Conservation (phyloP, 2,329 filamentous ascomycete genomes). For the Aspergillus bombycis region DNA sequence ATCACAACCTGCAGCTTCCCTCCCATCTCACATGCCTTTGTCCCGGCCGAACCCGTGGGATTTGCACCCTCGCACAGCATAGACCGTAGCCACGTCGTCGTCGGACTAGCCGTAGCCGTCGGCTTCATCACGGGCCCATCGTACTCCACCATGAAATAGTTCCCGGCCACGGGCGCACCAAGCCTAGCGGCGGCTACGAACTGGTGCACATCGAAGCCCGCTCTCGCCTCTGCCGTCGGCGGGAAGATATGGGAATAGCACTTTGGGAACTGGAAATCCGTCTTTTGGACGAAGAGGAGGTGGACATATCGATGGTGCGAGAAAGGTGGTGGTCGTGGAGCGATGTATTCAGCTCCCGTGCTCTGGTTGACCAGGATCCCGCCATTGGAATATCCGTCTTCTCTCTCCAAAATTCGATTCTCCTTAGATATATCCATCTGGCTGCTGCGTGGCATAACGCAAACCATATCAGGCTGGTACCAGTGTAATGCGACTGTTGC, state of each 20-base stretch:
- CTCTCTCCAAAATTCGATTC: background rate
- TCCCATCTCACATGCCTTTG: slow-evolving; percentile 15
- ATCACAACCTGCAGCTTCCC: slow-evolving; percentile 9
- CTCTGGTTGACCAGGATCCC: slow-evolving; percentile 4
- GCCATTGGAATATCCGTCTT: background rate
- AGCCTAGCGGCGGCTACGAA: slow-evolving; percentile 40
- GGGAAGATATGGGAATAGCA: slow-evolving; percentile 39
- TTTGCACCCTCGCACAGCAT: slow-evolving; percentile 16
- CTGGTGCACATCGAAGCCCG: slow-evolving; percentile 37
- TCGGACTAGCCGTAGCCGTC: slow-evolving; percentile 13
- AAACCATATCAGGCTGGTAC: slow-evolving; percentile 28
- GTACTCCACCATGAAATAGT: slow-evolving; percentile 44
- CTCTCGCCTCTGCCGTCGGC: slow-evolving; percentile 23
- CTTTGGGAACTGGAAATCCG: slow-evolving; percentile 30
- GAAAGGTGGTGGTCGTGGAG: slow-evolving; percentile 31
- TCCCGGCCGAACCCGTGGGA: background rate
- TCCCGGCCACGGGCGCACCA: slow-evolving; percentile 36
- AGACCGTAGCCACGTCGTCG: slow-evolving; percentile 25
- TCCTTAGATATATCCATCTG: background rate
- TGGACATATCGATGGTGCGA: slow-evolving; percentile 36
- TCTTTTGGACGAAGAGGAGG: slow-evolving; percentile 32
- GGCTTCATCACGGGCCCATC: slow-evolving; percentile 14
- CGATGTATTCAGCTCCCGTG: slow-evolving; percentile 29
- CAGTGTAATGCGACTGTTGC: slow-evolving; percentile 31
- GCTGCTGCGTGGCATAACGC: background rate